These are phyloP conservation scores for Kodamaea fukazawae DNA, from an alignment of 805 yeast genomes.

Conservation along the genomic window DNA sequence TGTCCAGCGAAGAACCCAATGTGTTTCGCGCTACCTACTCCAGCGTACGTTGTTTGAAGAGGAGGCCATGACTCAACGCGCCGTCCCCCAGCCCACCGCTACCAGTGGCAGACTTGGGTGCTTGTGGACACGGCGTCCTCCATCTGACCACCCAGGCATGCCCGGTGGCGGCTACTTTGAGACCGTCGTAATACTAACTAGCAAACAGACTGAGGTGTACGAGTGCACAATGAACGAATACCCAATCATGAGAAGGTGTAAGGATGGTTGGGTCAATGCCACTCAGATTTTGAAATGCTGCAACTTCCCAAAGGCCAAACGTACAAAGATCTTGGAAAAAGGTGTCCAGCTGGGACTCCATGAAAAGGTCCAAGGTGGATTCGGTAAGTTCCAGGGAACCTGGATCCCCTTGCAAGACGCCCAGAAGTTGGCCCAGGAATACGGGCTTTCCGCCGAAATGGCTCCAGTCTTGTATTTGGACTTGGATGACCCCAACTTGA, in stretches of 20 bases:
- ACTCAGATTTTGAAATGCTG: slow-evolving; percentile 94
- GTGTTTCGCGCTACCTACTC: slow-evolving; percentile 47
- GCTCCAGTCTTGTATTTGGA: slow-evolving; percentile 44
- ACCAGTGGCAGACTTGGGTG: too few relatives aligned
- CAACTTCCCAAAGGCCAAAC: slow-evolving; percentile 87
- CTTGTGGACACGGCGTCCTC: too few relatives aligned
- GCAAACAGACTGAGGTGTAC: slow-evolving; percentile 56
- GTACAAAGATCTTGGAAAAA: slow-evolving; percentile 87
- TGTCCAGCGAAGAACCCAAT: slow-evolving; percentile 34
- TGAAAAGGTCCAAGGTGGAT: slow-evolving; percentile 96
- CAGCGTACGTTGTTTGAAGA: slow-evolving; percentile 32
- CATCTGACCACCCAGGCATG: too few relatives aligned
- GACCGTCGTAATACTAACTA: slow-evolving; percentile 8
- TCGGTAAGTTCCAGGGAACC: slow-evolving; percentile 95
- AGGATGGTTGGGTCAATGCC: slow-evolving; percentile 96
- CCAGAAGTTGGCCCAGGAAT: slow-evolving; percentile 36
- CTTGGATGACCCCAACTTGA: slow-evolving; percentile 32
- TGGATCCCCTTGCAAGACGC: slow-evolving; percentile 91
- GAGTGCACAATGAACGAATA: slow-evolving; percentile 65
- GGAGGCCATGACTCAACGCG: too few relatives aligned
- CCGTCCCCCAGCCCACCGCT: too few relatives aligned
- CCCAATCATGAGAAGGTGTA: slow-evolving; percentile 84
- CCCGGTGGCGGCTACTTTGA: neutral
- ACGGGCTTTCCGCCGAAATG: slow-evolving; percentile 37
- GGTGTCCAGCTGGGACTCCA: slow-evolving; percentile 90